These are phyloP conservation scores for Lichtheimia hyalospora DNA, from an alignment of 371 early-diverging fungal species.

Conservation along the genomic window DNA sequence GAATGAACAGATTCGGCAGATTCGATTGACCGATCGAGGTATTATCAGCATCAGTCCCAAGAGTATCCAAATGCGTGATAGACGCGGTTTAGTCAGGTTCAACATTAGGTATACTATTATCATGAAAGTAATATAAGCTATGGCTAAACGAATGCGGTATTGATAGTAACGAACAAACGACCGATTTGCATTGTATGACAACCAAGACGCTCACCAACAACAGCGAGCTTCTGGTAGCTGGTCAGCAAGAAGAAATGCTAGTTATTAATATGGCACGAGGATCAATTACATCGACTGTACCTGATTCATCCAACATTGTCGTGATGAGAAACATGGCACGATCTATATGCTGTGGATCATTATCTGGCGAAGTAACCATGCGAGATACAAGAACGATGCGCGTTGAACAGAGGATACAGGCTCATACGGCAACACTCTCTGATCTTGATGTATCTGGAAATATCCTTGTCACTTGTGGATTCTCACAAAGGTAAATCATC, in stretches of 20 bases:
- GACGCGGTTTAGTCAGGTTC: slow-evolving; percentile 74
- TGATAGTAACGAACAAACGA: slow-evolving; percentile 52
- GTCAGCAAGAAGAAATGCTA: slow-evolving; percentile 62
- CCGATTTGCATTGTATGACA: slow-evolving; percentile 70
- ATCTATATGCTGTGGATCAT: slow-evolving; percentile 69
- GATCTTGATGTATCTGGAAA: slow-evolving; percentile 79
- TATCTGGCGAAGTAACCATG: slow-evolving; percentile 65
- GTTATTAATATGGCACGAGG: slow-evolving; percentile 72
- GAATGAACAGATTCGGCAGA: slow-evolving; percentile 65
- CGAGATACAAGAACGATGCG: slow-evolving; percentile 71
- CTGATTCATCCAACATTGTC: slow-evolving; percentile 59
- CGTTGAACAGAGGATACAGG: slow-evolving; percentile 70
- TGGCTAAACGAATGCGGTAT: not conserved
- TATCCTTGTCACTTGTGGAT: slow-evolving; percentile 77
- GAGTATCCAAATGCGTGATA: slow-evolving; percentile 64
- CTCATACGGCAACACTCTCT: slow-evolving; percentile 76
- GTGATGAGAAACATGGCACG: slow-evolving; percentile 68
- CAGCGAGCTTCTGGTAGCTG: slow-evolving; percentile 69
- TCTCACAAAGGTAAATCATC: slow-evolving; percentile 54
- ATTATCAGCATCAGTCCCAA: slow-evolving; percentile 68
- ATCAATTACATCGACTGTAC: slow-evolving; percentile 45
- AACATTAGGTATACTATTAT: slow-evolving; percentile 52
- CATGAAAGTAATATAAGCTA: not conserved
- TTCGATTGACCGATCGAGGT: slow-evolving; percentile 66
- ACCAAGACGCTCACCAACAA: slow-evolving; percentile 57